These are phyloP conservation scores for Ophiognomonia clavigignenti-juglandacearum DNA, from an alignment of 2,329 filamentous ascomycete species.

Conservation along the genomic window DNA sequence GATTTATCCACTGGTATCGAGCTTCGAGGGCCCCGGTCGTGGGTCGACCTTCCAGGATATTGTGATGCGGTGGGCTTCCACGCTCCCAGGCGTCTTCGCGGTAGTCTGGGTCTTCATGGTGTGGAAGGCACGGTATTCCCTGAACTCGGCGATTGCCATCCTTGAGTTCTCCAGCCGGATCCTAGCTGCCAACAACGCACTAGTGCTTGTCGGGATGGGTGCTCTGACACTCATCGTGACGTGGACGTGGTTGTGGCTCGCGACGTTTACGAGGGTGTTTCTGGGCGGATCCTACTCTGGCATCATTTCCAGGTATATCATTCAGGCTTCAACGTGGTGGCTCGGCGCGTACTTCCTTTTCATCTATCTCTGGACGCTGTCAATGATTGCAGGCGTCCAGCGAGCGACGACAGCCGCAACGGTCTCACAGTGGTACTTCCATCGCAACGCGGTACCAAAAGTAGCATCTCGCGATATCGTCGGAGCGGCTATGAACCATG, in stretches of 20 bases:
- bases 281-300: slow-evolving; percentile 80
- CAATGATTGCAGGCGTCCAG: slow-evolving; percentile 82
- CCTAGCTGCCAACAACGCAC: slow-evolving; percentile 74
- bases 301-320: slow-evolving; percentile 62
- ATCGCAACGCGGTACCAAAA: slow-evolving; percentile 75
- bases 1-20: slow-evolving; percentile 85
- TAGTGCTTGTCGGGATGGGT: slow-evolving; percentile 78
- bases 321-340: slow-evolving; percentile 90
- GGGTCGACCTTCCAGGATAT: slow-evolving; percentile 80
- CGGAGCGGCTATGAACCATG: slow-evolving; percentile 74
- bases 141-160: slow-evolving; percentile 80
- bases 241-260: slow-evolving; percentile 95
- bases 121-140: slow-evolving; percentile 71
- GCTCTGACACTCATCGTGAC: slow-evolving; percentile 70
- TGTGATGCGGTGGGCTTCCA: slow-evolving; percentile 81
- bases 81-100: slow-evolving; percentile 69
- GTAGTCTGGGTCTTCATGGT: slow-evolving; percentile 81
- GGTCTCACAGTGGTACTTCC: slow-evolving; percentile 98
- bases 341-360: slow-evolving; percentile 87
- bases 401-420: slow-evolving; percentile 89
- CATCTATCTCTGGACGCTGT: slow-evolving; percentile 92
- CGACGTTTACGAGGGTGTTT: slow-evolving; percentile 94
- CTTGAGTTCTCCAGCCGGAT: slow-evolving; percentile 91
- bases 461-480: slow-evolving; percentile 79
- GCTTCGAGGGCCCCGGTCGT: slow-evolving; percentile 71